Evolutionary conservation across 176 grass and related monocot genomes (phyloP).

Genomic region (Lolium perenne): DNA sequence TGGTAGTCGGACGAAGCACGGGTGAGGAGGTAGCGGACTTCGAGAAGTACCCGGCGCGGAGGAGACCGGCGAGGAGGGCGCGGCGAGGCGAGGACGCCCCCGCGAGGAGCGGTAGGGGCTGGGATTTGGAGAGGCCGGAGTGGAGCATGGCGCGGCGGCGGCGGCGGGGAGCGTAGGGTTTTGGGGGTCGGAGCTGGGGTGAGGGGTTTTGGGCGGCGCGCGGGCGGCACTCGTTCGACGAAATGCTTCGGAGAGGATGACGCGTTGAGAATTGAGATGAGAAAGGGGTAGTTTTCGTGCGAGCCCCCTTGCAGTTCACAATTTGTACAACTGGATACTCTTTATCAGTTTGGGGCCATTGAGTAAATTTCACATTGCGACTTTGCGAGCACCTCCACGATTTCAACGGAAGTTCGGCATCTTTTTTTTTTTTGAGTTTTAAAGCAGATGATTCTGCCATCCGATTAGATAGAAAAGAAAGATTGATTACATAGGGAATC

Average conservation of each 20-base stretch:
- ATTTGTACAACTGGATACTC: background rate
- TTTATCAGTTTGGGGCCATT: background rate
- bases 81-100: slow-evolving; percentile 40
- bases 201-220: slow-evolving; percentile 35
- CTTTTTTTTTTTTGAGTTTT: too few relatives aligned
- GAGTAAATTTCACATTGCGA: background rate
- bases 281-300: background rate
- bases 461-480: too few relatives aligned
- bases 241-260: slow-evolving; percentile 44
- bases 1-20: slow-evolving; percentile 31
- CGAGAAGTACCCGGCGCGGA: slow-evolving; percentile 50
- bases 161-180: slow-evolving; percentile 33
- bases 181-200: background rate
- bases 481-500: too few relatives aligned
- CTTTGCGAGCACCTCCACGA: too few relatives aligned
- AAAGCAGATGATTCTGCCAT: too few relatives aligned
- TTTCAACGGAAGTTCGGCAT: too few relatives aligned
- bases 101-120: slow-evolving; percentile 55
- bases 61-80: slow-evolving; percentile 48
- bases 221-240: slow-evolving; percentile 46
- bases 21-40: slow-evolving; percentile 31
- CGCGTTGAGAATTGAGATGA: slow-evolving; percentile 17
- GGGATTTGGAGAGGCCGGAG: slow-evolving; percentile 65
- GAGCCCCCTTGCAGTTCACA: background rate
- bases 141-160: slow-evolving; percentile 59